Base-by-base conservation (phyloP, 371 early-diverging fungal species). In the Mucor velutinosus region DNA sequence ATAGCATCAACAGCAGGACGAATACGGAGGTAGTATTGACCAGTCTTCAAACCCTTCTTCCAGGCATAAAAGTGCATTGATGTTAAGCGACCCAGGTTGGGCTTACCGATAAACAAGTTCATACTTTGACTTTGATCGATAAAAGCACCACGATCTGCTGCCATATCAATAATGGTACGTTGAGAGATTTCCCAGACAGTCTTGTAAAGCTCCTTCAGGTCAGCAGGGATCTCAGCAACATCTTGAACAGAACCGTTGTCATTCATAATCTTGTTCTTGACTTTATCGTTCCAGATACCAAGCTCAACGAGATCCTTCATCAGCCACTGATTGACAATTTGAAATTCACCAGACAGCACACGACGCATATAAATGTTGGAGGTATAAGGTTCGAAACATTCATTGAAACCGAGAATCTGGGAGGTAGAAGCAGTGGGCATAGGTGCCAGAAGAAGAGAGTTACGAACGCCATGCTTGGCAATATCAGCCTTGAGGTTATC, bases 341-440 rank as follows among this genome's bases (percentile, higher is more conserved):
- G 99, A 93, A 99, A 99, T 81, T 99, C 99, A 37, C 99, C 99
- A 27, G 99, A 95, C 55, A 98, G 82, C 3, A 99, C 99, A 72
- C 99, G 93, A 47, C 99, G 93, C 11, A 96, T 97, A 79, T 97
- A 99, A 64, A 99, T 93, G 84, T 99, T 99, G 81, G 91, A 91
- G 6, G 99, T 99, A 82, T 97, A 98, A 14, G 99, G 99, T 76
- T 99, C 99, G 73, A 99, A 98, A 79, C 99, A 97, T 85, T 99
- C 99, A 81, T 98, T 99, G 87, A 93, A 96, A 29, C 99, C 99
- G 32, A 99, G 88, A 64, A 99, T 98, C 82, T 99, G 99, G 7
- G 97, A 97, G 6, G 99, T 99, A 15, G 95, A 94, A 2, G 99
- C 99, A 1, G 99, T 99, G 11, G 99, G 99, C 99, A 99, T 99